Base-by-base conservation (phyloP, 1,284 basidiomycete genomes). In the Moniliella sp. region DNA sequence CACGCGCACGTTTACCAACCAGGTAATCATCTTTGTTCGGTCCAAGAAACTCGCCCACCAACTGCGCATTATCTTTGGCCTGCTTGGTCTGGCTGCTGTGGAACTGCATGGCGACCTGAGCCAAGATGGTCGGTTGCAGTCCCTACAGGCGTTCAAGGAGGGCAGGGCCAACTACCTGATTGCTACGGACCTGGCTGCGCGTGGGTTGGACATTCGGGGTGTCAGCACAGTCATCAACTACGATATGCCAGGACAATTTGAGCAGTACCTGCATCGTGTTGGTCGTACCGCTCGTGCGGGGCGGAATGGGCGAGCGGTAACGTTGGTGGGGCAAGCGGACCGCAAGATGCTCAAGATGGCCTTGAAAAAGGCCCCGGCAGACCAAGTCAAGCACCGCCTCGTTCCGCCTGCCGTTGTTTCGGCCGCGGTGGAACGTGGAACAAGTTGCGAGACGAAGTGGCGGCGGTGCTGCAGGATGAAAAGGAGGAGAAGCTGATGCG, bases 21-120 rank as follows among this genome's bases (percentile, higher is more conserved):
- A 74, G 36, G 81, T 78, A 31, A 80, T 97, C 57, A 70, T 94
- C 41, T 97, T 97, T 65, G 74, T 91, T 57, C 71, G 86, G 31
- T 91, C 82, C 63, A 97, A 97, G 62, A 84, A 83, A 49, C 68
- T 91, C 16, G 88, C 86, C 3, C 88, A 94, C 67, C 84, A 94
- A 61, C 78, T 94, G 69, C 75, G 83, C 31, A 75, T 93, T 35
- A 70, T 93, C 15, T 94, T 94, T 61, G 72, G 80, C 34, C 64
- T 97, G n/a, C 66, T 80, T 18, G 79, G 73, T 5, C 69, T 93
- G 67, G 77, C 76, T 53, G 77, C 78, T 30, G 80, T 76, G 27
- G 88, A 97, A 59, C 62, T 97, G 32, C 88, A 97, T 54, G 88
- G 88, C 4, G 80, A 97, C 61, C 68, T 97, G 33, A 76, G 77